A percentile compares a stretch with the other conserved stretches of the same genome.
These are phyloP conservation scores for Fragaria vesca DNA, from an alignment of 306 rosid species.

Conservation along the genomic window DNA sequence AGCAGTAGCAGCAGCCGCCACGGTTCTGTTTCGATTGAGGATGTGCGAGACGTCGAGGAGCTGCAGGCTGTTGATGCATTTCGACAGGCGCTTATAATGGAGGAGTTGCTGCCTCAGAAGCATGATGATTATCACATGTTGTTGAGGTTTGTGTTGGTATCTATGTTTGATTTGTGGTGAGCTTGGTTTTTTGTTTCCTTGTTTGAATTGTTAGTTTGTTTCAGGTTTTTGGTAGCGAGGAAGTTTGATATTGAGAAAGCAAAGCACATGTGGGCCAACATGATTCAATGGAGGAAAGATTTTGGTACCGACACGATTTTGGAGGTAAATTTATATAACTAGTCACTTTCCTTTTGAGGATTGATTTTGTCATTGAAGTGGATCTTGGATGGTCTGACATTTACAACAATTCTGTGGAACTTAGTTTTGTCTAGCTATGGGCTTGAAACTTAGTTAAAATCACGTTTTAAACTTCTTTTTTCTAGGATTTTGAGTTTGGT, in stretches of 20 bases:
- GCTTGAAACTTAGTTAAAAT: not conserved
- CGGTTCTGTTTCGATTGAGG: conserved; percentile 73
- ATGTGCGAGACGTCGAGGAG: conserved; percentile 78
- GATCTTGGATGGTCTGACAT: not conserved
- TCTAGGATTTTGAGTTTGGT: conserved; percentile 74
- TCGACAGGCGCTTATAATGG: conserved; percentile 63
- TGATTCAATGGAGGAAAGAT: conserved; percentile 93
- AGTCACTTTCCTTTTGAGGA: not conserved
- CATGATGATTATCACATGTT: conserved; percentile 81
- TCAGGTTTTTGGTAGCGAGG: conserved; percentile 91
- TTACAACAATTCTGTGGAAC: not conserved
- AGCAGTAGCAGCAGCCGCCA: conserved; percentile 32
- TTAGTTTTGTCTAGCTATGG: not conserved
- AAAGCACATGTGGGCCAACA: conserved; percentile 86
- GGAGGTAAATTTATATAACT: conserved; percentile 53
- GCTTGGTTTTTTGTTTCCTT: conserved; percentile 10
- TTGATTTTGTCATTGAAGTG: not conserved
- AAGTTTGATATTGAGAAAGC: conserved; percentile 86
- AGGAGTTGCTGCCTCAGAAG: conserved; percentile 63
- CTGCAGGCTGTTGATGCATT: conserved; percentile 69
- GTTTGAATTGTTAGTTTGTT: conserved; percentile 20
- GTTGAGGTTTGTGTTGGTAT: conserved; percentile 49
- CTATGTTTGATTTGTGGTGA: conserved; percentile 8
- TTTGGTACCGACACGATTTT: conserved; percentile 75
- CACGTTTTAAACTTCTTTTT: not conserved